These are phyloP conservation scores for Aureobasidium sp. DNA, from an alignment of 2,329 filamentous ascomycete genomes.

Conservation along the genomic window DNA sequence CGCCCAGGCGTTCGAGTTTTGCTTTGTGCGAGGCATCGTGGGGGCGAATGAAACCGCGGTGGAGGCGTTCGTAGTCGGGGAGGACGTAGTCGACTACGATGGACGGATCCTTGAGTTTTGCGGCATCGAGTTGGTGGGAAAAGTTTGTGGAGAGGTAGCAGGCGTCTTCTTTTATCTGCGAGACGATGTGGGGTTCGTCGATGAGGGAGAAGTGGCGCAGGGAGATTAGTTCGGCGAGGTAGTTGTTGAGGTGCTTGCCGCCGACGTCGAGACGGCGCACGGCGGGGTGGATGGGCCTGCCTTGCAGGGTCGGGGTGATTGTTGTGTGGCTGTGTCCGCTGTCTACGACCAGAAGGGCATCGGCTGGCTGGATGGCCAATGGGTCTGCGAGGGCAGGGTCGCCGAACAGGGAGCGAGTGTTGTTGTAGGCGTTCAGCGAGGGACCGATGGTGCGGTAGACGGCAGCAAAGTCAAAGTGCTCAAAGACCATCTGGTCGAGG, in stretches of 20 bases:
- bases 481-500: conserved; percentile 93
- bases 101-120: conserved; percentile 49
- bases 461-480: conserved; percentile 87
- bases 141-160: conserved; percentile 80
- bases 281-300: conserved; percentile 69
- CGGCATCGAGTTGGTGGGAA: conserved; percentile 63
- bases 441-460: conserved; percentile 70
- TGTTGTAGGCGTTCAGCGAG: conserved; percentile 72
- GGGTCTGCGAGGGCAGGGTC: conserved; percentile 27
- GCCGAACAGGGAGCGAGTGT: conserved; percentile 60
- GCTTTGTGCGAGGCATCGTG: conserved; percentile 62
- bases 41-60: conserved; percentile 62
- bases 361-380: conserved; percentile 23
- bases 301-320: conserved; percentile 74
- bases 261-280: conserved; percentile 82
- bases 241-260: conserved; percentile 87
- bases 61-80: conserved; percentile 61
- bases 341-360: conserved; percentile 82
- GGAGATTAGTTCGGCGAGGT: conserved; percentile 81
- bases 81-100: conserved; percentile 87
- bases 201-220: conserved; percentile 92
- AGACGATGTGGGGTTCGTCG: conserved; percentile 86
- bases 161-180: conserved; percentile 86
- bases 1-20: conserved; percentile 38
- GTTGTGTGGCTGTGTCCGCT: conserved; percentile 90